A percentile compares a stretch with the other conserved stretches of the same genome.
Conservation (phyloP, 148 eudicot genomes). For the Drosera capensis region DNA sequence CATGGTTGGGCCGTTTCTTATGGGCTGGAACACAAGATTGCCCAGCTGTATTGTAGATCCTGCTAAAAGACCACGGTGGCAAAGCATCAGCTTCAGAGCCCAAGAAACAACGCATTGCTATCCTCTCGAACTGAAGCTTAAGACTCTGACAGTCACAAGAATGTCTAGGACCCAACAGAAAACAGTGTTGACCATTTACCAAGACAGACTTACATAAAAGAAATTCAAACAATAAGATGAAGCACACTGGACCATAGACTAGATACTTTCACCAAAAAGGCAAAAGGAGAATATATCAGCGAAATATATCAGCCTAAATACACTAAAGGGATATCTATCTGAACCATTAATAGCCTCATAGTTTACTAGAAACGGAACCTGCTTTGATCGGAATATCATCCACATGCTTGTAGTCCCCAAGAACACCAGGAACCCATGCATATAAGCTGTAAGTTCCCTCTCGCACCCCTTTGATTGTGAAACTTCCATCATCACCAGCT, state of each 20-base stretch:
- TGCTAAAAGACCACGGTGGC: constrained; percentile 3
- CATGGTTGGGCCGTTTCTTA: constrained; percentile 45
- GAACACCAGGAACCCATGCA: constrained; percentile 41
- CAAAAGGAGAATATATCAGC: no score
- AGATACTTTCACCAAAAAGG: no score
- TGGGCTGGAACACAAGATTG: constrained; percentile 22
- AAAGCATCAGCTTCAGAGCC: neutral
- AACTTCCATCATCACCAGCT: constrained; percentile 26
- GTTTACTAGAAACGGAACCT: constrained; percentile 17
- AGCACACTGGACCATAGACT: no score
- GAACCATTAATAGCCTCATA: neutral
- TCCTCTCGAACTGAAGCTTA: no score
- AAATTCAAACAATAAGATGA: no score
- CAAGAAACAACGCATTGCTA: neutral
- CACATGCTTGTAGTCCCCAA: constrained; percentile 39
- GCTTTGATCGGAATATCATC: constrained; percentile 15
- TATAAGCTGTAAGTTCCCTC: constrained; percentile 29
- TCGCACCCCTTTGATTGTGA: constrained; percentile 21
- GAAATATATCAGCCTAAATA: no score
- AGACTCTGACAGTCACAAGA: no score
- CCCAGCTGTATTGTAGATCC: constrained; percentile 13
- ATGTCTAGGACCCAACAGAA: no score
- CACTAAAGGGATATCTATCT: neutral
- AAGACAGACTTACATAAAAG: no score
- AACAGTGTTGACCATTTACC: no score